Evolutionary conservation across 75 land plant genomes (phyloP).

Genomic region (Pinus tabuliformis): DNA sequence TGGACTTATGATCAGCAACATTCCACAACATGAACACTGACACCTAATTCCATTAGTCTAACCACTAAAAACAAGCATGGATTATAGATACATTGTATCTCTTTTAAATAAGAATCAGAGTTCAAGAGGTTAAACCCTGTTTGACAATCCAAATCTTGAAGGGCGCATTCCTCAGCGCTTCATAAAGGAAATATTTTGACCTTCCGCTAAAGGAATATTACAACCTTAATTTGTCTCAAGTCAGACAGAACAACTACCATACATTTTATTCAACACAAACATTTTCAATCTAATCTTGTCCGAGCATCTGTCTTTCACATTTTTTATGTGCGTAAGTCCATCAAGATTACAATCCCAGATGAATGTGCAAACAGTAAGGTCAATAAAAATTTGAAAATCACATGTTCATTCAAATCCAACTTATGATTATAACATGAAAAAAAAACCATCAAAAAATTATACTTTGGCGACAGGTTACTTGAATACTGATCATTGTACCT

Average conservation of each 20-base stretch:
- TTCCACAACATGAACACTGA: not conserved
- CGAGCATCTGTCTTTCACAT: constrained; percentile 7
- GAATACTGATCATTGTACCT: constrained; percentile 15
- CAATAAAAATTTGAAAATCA: not conserved
- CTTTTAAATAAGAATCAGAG: not conserved
- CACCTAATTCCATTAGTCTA: not conserved
- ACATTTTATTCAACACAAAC: not conserved
- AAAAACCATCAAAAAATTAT: not conserved
- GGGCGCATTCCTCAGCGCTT: not conserved
- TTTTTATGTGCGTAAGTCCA: constrained; percentile 33
- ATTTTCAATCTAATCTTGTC: not conserved
- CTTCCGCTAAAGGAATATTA: constrained; percentile 4
- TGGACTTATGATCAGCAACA: not conserved
- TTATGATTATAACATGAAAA: not conserved
- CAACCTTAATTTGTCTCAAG: not conserved
- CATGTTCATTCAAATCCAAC: not conserved
- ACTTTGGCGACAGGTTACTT: not conserved
- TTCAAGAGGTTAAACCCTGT: not conserved
- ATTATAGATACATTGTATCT: constrained; percentile 1
- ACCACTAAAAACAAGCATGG: not conserved
- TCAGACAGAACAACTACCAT: not conserved
- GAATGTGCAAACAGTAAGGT: not conserved
- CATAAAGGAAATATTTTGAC: constrained; percentile 2
- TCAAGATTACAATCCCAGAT: constrained; percentile 27
- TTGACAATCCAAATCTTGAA: not conserved